Evolutionary conservation across 225 moss, liverwort and hornwort genomes (phyloP), one percentile per base, ranked within the genome.

Genomic region (Straminergon stramineum): DNA sequence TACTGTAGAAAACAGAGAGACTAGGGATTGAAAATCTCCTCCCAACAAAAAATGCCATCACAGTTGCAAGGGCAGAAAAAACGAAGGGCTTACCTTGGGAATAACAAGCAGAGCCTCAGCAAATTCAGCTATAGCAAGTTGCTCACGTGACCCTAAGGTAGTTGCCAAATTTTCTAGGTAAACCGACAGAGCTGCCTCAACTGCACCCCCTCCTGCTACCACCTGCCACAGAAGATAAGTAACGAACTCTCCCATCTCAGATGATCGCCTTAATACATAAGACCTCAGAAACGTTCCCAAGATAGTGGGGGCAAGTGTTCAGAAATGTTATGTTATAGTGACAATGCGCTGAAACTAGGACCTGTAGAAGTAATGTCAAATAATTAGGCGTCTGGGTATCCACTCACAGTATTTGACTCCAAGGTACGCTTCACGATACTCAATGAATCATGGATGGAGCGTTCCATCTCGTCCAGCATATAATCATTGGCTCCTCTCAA

Each of bases 191-290:
- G 97, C 96, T 89, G 96, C 96, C 91, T 97, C 97, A 58, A 96
- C 97, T 88, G 96, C 96, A 63, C 97, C 96, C 85, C 97, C 97
- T 87, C 97, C 97, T n/a, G 97, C 95, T 89, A 97, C 97, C 91
- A 97, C 96, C 97, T 97, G 92, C 52, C 70, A 86, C 78, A 87
- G 65, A 88, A 68, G 62, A 78, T 34, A 89, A 41, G 60, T 56
- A 76, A 74, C 48, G 13, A 58, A 61, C 48, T 37, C 75, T 81
- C 39, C 8, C 66, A 89, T 86, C 77, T 84, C 61, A 86, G 86
- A 86, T 52, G n/a, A 84, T 77, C 67, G 21, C 68, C 60, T 53
- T 75, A 3, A 57, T 32, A 85, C 81, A 51, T n/a, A 34, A 56
- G 48, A 53, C 60, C 63, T 75, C 75, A 88, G 51, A 73, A 65